Evolutionary conservation across 1,139 yeast genomes (phyloP), one percentile per base, ranked within the genome.

Genomic region (Debaryomycetaceae sp.): DNA sequence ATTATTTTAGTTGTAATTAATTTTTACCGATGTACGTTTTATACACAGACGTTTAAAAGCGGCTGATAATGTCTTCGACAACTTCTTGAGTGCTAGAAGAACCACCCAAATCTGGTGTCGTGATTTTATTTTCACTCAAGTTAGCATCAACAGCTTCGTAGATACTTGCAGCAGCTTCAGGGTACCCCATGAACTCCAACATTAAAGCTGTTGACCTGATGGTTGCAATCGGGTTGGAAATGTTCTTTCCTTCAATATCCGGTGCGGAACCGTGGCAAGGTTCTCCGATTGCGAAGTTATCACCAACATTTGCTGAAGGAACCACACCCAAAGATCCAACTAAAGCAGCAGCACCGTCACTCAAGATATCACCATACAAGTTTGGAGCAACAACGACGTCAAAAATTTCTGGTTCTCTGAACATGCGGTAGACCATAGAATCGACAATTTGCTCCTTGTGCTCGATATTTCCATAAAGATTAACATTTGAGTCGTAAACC

Each of bases 221-320:
- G 36, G 98, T 92, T 41, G 98, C 98, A 59, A 92, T 82, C 51
- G 98, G 98, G 78, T 92, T 92, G 45, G 98, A 81, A 59, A 92
- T 91, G 54, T 86, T 94, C 64, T 79, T 81, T 55, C 98, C 98
- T 63, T 89, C 96, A 51, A 92, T 92, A 64, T 92, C 98, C 41
- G 98, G 98, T 42, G 98, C 98, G 45, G 96, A 87, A 46, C 98
- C 98, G 68, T 92, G 98, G 64, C 98, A 91, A 58, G 98, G 98
- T 70, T 92, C 98, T 63, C 98, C 98, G 62, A 92, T 89, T 49
- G 95, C 97, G 59, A 92, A 92, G 62, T 75, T 70, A 59, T 89
- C 96, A 57, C 98, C 98, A 42, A 92, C 98, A 59, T 92, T 92
- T 49, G 98, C 98, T 42, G 95, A 85, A 55, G 98, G 98, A 45